Evolutionary conservation across 2,329 filamentous ascomycete species (phyloP).

Genomic region (Alternaria burnsii): DNA sequence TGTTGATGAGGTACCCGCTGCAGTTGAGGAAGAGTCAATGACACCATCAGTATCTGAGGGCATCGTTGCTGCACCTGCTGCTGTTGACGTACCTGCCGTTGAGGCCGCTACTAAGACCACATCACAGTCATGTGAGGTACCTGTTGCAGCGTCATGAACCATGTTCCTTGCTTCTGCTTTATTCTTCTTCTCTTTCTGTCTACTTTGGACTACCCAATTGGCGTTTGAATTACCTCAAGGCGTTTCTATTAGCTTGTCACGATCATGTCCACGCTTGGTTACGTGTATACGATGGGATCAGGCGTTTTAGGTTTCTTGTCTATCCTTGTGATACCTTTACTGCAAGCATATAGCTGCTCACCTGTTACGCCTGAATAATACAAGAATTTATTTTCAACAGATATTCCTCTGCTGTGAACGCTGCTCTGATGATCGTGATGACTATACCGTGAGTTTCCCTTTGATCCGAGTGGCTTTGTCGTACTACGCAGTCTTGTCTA

Average conservation of each 20-base stretch:
- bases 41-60: neutral
- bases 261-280: neutral
- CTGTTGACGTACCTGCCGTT: neutral
- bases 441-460: too few species aligned
- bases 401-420: neutral
- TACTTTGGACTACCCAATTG: neutral
- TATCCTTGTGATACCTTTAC: constrained; percentile 6
- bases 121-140: neutral
- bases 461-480: neutral
- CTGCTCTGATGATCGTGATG: neutral
- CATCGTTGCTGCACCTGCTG: neutral
- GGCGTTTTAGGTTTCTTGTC: neutral
- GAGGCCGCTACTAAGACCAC: neutral
- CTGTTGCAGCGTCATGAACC: neutral
- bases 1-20: neutral
- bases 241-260: neutral
- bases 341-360: neutral
- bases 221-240: neutral
- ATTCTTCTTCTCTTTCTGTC: neutral
- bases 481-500: neutral
- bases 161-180: neutral
- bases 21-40: neutral
- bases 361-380: neutral
- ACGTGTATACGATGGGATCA: neutral
- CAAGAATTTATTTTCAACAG: neutral